Percentiles rank a stretch among this genome's conserved stretches.
These are phyloP conservation scores for Talaromyces pinophilus DNA, from an alignment of 2,329 filamentous ascomycete species.

Conservation along the genomic window DNA sequence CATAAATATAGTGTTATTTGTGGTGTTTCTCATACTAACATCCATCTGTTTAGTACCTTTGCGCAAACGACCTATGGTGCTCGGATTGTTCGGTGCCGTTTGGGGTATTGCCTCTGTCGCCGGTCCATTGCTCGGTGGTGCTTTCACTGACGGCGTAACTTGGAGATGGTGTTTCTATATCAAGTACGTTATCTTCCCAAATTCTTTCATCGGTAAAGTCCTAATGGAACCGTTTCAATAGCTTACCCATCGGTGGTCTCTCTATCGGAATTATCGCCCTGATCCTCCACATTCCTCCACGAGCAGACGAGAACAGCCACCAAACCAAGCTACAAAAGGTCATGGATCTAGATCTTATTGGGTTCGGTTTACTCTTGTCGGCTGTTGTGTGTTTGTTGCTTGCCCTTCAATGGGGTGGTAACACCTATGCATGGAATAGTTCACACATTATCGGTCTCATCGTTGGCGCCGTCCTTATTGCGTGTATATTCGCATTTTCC, in stretches of 20 bases:
- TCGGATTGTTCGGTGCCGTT: slow-evolving; percentile 52
- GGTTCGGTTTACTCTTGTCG: slow-evolving; percentile 43
- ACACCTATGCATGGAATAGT: slow-evolving; percentile 39
- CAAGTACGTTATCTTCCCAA: slow-evolving; percentile 41
- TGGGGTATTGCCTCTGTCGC: slow-evolving; percentile 52
- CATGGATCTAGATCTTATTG: slow-evolving; percentile 47
- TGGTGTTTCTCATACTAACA: neutral
- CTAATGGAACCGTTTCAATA: neutral
- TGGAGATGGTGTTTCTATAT: slow-evolving; percentile 54
- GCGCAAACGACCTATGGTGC: slow-evolving; percentile 27
- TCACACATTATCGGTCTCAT: slow-evolving; percentile 50
- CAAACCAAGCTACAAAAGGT: slow-evolving; percentile 6
- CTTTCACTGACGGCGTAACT: slow-evolving; percentile 47
- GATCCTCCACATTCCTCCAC: slow-evolving; percentile 1
- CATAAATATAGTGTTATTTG: neutral
- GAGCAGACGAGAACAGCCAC: neutral
- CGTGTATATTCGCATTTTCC: slow-evolving; percentile 36
- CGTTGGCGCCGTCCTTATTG: slow-evolving; percentile 46
- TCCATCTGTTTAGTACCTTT: neutral
- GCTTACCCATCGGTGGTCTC: slow-evolving; percentile 34
- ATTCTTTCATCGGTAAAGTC: neutral
- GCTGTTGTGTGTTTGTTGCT: slow-evolving; percentile 46
- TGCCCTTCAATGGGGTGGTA: slow-evolving; percentile 51
- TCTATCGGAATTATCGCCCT: slow-evolving; percentile 27
- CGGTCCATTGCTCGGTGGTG: slow-evolving; percentile 52